Percentiles rank a stretch among this genome's conserved stretches.
Evolutionary conservation across 345 rosid genomes (phyloP).

Genomic region (Excoecaria agallocha): DNA sequence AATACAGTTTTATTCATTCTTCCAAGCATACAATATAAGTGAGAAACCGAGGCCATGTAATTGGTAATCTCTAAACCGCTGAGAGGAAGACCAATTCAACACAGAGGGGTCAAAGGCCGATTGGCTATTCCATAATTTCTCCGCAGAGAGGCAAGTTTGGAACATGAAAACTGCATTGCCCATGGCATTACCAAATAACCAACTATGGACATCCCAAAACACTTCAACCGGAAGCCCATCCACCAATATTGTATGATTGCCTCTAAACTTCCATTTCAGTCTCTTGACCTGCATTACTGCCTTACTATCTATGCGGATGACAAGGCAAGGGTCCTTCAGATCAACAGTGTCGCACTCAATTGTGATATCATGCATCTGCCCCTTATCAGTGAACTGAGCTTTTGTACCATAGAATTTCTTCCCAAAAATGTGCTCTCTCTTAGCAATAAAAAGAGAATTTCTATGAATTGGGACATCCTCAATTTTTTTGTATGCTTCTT

Average conservation of each 20-base stretch:
- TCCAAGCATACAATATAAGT: constrained; percentile 63
- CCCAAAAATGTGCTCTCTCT: constrained; percentile 78
- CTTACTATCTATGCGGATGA: constrained; percentile 75
- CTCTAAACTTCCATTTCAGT: constrained; percentile 92
- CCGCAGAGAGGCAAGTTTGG: constrained; percentile 56
- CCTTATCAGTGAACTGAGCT: constrained; percentile 67
- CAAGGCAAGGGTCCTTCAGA: constrained; percentile 67
- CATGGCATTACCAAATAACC: constrained; percentile 77
- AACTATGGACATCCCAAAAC: constrained; percentile 90
- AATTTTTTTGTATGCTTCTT: constrained; percentile 72
- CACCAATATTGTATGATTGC: constrained; percentile 75
- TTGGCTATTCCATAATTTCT: constrained; percentile 40
- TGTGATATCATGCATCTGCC: constrained; percentile 57
- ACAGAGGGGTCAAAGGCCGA: constrained; percentile 44
- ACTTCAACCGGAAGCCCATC: constrained; percentile 85
- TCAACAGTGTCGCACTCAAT: constrained; percentile 75
- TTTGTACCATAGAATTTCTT: constrained; percentile 70
- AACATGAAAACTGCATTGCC: constrained; percentile 92
- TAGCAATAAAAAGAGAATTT: constrained; percentile 55
- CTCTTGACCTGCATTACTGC: constrained; percentile 72
- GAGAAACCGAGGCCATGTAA: constrained; percentile 71
- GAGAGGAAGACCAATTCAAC: constrained; percentile 41
- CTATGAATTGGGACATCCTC: constrained; percentile 34
- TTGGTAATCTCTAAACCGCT: constrained; percentile 46
- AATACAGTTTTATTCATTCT: constrained; percentile 48